Conservation (phyloP, 352 stramenopile genomes). For the Phytophthora chlamydospora region DNA sequence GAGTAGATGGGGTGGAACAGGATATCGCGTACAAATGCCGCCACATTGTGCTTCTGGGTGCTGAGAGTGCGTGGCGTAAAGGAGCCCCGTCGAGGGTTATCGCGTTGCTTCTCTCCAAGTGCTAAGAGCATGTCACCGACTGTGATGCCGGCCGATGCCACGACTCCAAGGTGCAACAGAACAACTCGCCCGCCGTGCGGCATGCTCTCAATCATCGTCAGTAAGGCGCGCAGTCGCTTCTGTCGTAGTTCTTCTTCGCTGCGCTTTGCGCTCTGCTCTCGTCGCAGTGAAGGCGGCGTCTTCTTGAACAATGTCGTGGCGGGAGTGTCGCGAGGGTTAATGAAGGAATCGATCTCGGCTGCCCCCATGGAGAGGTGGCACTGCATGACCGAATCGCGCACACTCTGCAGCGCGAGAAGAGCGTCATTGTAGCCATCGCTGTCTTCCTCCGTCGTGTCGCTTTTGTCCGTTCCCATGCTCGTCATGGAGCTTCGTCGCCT, state of each 20-base stretch:
- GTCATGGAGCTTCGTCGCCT: slow-evolving; percentile 14
- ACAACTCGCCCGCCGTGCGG: slow-evolving; percentile 59
- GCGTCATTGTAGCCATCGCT: slow-evolving; percentile 56
- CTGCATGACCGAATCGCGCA: slow-evolving; percentile 71
- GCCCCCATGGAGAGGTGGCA: slow-evolving; percentile 56
- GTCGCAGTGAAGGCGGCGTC: slow-evolving; percentile 33
- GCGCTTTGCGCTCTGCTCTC: slow-evolving; percentile 33
- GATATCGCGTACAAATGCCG: slow-evolving; percentile 76
- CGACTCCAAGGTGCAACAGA: slow-evolving; percentile 67
- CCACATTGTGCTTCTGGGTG: slow-evolving; percentile 54
- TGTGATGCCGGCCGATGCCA: slow-evolving; percentile 45
- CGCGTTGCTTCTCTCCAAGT: slow-evolving; percentile 61
- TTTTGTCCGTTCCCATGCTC: slow-evolving; percentile 27
- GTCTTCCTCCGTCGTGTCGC: slow-evolving; percentile 33
- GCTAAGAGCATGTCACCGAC: slow-evolving; percentile 61
- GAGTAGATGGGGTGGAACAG: slow-evolving; percentile 79
- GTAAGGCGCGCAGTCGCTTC: slow-evolving; percentile 45
- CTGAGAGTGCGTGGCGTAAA: slow-evolving; percentile 31
- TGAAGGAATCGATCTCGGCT: slow-evolving; percentile 35
- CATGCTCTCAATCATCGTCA: slow-evolving; percentile 58
- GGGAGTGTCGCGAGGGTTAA: slow-evolving; percentile 9
- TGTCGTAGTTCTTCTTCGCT: slow-evolving; percentile 46
- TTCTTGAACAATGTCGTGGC: slow-evolving; percentile 14
- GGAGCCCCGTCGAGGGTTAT: slow-evolving; percentile 36
- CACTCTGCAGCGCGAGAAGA: slow-evolving; percentile 60